These are phyloP conservation scores for Aureobasidium musti DNA, from an alignment of 2,329 filamentous ascomycete genomes.

Conservation along the genomic window DNA sequence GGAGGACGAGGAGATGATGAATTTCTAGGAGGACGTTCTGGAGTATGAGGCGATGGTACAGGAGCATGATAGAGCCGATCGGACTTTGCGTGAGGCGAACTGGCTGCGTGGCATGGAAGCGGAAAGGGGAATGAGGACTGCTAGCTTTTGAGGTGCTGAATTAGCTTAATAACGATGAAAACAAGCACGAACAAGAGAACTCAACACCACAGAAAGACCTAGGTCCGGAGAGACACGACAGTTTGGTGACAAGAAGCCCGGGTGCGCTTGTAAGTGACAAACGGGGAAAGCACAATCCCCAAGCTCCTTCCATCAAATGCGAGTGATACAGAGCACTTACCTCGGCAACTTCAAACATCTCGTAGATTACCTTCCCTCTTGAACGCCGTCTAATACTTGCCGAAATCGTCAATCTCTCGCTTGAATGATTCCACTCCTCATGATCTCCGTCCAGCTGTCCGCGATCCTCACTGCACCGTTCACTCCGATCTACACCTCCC, in stretches of 20 bases:
- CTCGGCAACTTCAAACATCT: neutral
- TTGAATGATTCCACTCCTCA: too few relatives aligned
- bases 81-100: neutral
- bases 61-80: neutral
- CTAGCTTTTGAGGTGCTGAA: neutral
- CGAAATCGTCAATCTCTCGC: neutral
- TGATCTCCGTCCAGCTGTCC: too few relatives aligned
- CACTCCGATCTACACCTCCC: too few relatives aligned
- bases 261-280: neutral
- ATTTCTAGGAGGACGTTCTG: neutral
- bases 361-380: too few relatives aligned
- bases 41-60: neutral
- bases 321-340: neutral
- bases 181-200: neutral
- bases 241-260: neutral
- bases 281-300: neutral
- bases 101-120: neutral
- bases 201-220: neutral
- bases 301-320: neutral
- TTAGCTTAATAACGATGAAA: neutral
- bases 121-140: neutral
- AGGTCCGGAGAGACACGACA: neutral
- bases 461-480: neutral
- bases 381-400: too few relatives aligned
- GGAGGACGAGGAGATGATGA: slow-evolving; percentile 9